Percentiles rank a stretch among this genome's conserved stretches.
Conservation (phyloP, 2,329 filamentous ascomycete genomes). For the Alternaria arbusti region DNA sequence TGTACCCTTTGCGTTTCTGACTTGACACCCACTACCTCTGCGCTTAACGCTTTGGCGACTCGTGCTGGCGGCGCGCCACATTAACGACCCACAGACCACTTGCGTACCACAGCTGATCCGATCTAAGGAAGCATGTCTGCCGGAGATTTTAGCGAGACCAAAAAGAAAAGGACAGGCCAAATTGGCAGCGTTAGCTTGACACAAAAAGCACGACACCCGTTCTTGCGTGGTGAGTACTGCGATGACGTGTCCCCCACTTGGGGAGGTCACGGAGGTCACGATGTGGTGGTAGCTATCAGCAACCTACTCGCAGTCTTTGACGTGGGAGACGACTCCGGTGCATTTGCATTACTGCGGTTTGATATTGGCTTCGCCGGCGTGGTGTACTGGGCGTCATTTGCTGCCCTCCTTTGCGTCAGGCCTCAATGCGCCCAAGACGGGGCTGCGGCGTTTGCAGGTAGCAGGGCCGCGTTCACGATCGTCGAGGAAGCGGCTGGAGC, state of each 20-base stretch:
- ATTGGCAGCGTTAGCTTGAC: conserved; percentile 35
- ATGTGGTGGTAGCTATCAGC: conserved; percentile 13
- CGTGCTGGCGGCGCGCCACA: conserved; percentile 47
- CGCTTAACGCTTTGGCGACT: conserved; percentile 41
- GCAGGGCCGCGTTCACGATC: conserved; percentile 31
- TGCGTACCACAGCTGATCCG: conserved; percentile 37
- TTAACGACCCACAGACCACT: conserved; percentile 44
- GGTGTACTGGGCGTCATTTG: conserved; percentile 33
- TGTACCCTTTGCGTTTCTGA: conserved; percentile 38
- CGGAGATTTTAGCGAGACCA: conserved; percentile 35
- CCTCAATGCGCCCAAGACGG: conserved; percentile 39
- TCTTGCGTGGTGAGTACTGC: conserved; percentile 18
- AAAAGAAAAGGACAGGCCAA: conserved; percentile 37
- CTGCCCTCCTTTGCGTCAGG: conserved; percentile 35
- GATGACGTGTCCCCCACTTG: conserved; percentile 41
- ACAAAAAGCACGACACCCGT: conserved; percentile 35
- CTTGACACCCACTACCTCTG: conserved; percentile 37
- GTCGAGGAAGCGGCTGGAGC: conserved; percentile 17
- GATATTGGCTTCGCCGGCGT: conserved; percentile 25
- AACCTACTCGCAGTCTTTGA: neutral
- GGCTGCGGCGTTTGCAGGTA: conserved; percentile 34
- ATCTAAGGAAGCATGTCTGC: conserved; percentile 38
- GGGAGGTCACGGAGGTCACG: neutral
- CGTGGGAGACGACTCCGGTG: neutral
- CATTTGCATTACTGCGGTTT: conserved; percentile 18